Conservation (phyloP, 768 basidiomycete species). For the Lactifluus hygrophoroides region DNA sequence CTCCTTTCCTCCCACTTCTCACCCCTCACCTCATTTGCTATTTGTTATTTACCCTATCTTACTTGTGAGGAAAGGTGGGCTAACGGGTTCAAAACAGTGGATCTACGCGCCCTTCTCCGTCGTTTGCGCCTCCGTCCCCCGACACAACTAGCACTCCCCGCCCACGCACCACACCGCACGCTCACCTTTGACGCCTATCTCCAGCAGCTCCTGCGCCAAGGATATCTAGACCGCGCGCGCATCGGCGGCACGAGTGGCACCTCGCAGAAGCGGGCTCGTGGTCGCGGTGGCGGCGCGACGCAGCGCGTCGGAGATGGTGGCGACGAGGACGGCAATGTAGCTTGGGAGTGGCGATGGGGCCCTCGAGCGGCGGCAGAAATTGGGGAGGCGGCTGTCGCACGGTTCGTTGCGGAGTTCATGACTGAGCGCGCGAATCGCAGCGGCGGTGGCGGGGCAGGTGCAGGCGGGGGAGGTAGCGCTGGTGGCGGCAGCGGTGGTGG, state of each 20-base stretch:
- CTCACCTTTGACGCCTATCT: constrained; percentile 63
- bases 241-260: constrained; percentile 33
- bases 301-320: constrained; percentile 10
- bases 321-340: constrained; percentile 32
- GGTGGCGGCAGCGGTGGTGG: neutral
- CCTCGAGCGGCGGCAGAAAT: constrained; percentile 72
- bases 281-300: constrained; percentile 31
- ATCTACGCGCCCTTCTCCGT: constrained; percentile 62
- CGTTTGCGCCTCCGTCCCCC: constrained; percentile 53
- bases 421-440: constrained; percentile 28
- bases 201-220: constrained; percentile 51
- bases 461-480: neutral
- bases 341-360: constrained; percentile 84
- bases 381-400: constrained; percentile 64
- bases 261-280: constrained; percentile 45
- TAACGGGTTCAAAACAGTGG: constrained; percentile 36
- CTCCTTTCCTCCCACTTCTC: neutral
- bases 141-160: constrained; percentile 41
- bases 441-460: neutral
- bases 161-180: constrained; percentile 40
- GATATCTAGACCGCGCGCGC: constrained; percentile 65
- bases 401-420: constrained; percentile 80
- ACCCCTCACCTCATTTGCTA: neutral
- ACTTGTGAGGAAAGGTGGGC: neutral
- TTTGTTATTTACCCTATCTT: neutral